A percentile compares a stretch with the other conserved stretches of the same genome.
These are phyloP conservation scores for Ceratobasidium sp. DNA, from an alignment of 1,284 basidiomycete genomes.

Conservation along the genomic window DNA sequence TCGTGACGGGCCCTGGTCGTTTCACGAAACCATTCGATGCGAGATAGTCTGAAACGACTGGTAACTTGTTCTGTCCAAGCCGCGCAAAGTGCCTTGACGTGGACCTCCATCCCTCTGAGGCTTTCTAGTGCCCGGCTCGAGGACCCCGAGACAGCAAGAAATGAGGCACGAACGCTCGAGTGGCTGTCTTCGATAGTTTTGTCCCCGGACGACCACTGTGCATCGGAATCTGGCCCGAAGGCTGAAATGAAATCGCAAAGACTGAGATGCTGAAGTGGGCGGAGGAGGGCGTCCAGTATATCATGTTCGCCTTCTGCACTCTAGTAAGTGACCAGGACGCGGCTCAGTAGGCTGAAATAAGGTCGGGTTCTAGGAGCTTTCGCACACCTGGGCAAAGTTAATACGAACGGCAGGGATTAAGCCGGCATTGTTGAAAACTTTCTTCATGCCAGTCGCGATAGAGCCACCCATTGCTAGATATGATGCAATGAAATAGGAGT, in stretches of 20 bases:
- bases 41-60: conserved; percentile 1
- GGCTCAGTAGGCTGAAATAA: not conserved
- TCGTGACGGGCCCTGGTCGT: conserved; percentile 23
- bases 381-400: not conserved
- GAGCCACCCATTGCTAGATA: not conserved
- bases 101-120: conserved; percentile 20
- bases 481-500: not conserved
- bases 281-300: not conserved
- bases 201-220: no score
- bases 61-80: conserved; percentile 6
- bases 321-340: not conserved
- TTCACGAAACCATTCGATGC: conserved; percentile 27
- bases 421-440: not conserved
- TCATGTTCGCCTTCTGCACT: not conserved
- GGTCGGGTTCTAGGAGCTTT: no score
- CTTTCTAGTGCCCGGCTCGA: conserved; percentile 5
- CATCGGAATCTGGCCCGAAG: not conserved
- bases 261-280: not conserved
- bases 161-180: not conserved
- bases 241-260: conserved; percentile 2
- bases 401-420: not conserved
- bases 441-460: not conserved
- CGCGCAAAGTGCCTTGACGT: not conserved
- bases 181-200: not conserved
- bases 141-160: not conserved